Conservation (phyloP, 768 basidiomycete genomes). For the Mycena maculata region DNA sequence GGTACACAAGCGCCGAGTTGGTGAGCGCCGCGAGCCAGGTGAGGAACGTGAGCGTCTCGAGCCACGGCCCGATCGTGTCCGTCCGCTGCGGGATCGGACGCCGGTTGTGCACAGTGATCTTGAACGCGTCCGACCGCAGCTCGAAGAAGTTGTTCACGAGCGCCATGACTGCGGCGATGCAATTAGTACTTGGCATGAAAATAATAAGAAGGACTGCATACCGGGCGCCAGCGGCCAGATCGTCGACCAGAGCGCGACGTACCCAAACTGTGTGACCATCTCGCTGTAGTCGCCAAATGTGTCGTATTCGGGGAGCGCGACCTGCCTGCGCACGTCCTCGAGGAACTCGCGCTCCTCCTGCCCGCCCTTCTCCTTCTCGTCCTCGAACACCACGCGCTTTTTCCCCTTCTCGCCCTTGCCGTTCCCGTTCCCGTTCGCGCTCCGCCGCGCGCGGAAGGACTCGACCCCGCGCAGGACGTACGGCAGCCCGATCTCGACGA, state of each 20-base stretch:
- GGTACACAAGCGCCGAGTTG: constrained; percentile 90
- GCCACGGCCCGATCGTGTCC: constrained; percentile 95
- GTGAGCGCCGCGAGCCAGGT: constrained; percentile 91
- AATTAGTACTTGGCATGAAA: constrained; percentile 12
- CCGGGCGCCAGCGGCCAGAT: constrained; percentile 94
- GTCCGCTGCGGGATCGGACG: constrained; percentile 89
- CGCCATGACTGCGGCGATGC: constrained; percentile 69
- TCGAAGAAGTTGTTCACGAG: constrained; percentile 94
- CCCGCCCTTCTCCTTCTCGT: constrained; percentile 66
- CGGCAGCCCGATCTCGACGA: constrained; percentile 85
- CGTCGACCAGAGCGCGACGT: constrained; percentile 90
- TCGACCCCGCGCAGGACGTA: constrained; percentile 73
- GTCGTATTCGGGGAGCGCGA: constrained; percentile 82
- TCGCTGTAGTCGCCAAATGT: constrained; percentile 92
- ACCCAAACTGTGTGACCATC: constrained; percentile 97
- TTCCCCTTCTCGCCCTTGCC: constrained; percentile 51
- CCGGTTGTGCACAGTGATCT: constrained; percentile 87
- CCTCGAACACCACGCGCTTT: constrained; percentile 81
- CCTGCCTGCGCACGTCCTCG: constrained; percentile 81
- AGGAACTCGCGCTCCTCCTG: constrained; percentile 84
- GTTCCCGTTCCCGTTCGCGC: constrained; percentile 42
- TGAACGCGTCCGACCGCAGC: constrained; percentile 93
- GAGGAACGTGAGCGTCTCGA: constrained; percentile 87
- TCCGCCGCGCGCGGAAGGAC: constrained; percentile 57
- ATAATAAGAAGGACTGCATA: constrained; percentile 45